A percentile compares a stretch with the other conserved stretches of the same genome.
These are phyloP conservation scores for Mucor saturninus DNA, from an alignment of 371 early-diverging fungal genomes.

Conservation along the genomic window DNA sequence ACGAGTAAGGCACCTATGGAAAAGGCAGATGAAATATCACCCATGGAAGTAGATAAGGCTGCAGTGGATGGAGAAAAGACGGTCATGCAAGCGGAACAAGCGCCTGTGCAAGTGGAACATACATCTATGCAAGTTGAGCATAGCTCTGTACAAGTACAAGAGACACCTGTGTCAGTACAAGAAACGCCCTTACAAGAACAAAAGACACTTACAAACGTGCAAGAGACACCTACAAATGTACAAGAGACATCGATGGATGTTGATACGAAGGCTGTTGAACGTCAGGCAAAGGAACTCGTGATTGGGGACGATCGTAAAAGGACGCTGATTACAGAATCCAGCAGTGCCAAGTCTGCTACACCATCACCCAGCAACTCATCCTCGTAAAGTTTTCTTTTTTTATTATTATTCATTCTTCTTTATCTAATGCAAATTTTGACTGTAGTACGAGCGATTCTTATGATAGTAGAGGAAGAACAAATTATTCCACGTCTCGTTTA, in stretches of 20 bases:
- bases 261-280: conserved; percentile 5
- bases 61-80: neutral
- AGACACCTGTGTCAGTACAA: too few species aligned
- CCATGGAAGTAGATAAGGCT: neutral
- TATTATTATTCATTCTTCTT: neutral
- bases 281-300: conserved; percentile 6
- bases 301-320: conserved; percentile 10
- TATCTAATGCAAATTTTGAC: too few species aligned
- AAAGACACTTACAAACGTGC: too few species aligned
- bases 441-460: conserved; percentile 26
- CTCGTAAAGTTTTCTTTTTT: conserved; percentile 1
- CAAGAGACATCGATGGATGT: neutral
- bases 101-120: too few species aligned
- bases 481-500: conserved; percentile 44
- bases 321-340: neutral
- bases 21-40: neutral
- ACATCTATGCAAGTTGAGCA: too few species aligned
- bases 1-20: neutral
- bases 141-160: too few species aligned
- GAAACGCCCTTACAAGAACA: too few species aligned
- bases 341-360: conserved; percentile 2
- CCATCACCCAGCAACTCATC: conserved; percentile 11
- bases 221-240: too few species aligned
- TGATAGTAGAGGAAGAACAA: conserved; percentile 50
- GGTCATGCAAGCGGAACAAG: too few species aligned